Conservation (phyloP, 805 yeast genomes). For the Grigorovia humatica region DNA sequence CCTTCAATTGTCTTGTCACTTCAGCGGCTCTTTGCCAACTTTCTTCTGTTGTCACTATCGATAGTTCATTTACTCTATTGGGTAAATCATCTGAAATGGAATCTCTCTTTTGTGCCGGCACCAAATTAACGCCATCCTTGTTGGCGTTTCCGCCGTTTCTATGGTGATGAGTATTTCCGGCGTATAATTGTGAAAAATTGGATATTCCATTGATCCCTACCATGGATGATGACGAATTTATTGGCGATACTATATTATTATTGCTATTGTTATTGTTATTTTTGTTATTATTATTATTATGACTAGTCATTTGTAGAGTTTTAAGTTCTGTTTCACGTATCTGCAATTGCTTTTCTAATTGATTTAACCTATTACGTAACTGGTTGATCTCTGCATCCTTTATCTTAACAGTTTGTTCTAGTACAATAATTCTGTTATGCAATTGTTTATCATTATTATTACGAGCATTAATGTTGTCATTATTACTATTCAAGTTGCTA, state of each 20-base stretch:
- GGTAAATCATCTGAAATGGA: not conserved
- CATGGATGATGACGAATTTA: not conserved
- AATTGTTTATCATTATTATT: not conserved
- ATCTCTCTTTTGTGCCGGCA: not conserved
- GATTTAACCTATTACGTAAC: not conserved
- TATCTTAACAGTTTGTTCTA: not conserved
- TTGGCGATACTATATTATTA: not conserved
- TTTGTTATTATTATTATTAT: not conserved
- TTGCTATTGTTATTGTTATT: too few relatives aligned
- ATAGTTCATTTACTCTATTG: not conserved
- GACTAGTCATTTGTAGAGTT: not conserved
- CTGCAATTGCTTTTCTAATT: not conserved
- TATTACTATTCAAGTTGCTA: too few relatives aligned
- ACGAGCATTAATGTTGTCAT: too few relatives aligned
- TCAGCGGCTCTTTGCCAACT: constrained; percentile 88
- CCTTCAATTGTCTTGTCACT: constrained; percentile 76
- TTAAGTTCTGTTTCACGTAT: not conserved
- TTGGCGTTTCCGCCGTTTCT: not conserved
- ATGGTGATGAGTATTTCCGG: not conserved
- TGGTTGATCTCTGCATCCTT: not conserved
- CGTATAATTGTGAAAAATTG: too few relatives aligned
- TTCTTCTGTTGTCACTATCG: constrained; percentile 33
- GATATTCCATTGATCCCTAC: too few relatives aligned
- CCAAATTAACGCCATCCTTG: not conserved
- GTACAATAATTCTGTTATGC: not conserved